These are phyloP conservation scores for Elaeis oleifera DNA, from an alignment of 202 grass and related monocot genomes.

Conservation along the genomic window DNA sequence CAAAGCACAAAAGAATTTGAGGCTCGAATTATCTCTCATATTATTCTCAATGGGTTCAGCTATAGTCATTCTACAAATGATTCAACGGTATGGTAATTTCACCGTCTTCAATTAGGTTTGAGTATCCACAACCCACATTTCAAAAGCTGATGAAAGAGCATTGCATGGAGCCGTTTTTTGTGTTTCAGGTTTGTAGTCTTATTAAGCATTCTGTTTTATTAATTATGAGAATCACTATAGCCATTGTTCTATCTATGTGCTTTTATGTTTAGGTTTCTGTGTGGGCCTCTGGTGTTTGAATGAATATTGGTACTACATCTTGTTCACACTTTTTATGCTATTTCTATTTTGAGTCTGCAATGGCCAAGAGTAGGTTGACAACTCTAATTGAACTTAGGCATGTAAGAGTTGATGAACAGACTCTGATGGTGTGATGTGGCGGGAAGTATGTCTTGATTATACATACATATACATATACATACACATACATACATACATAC, in stretches of 20 bases:
- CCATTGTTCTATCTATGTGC: constrained; percentile 10
- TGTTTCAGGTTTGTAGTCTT: too few relatives aligned
- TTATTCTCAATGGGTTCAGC: too few relatives aligned
- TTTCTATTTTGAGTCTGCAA: constrained; percentile 98
- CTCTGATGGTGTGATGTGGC: constrained; percentile 52
- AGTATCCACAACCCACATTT: constrained; percentile 13
- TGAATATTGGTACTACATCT: constrained; percentile 90
- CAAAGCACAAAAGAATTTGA: too few relatives aligned
- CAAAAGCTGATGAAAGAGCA: too few relatives aligned
- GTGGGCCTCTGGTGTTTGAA: constrained; percentile 29
- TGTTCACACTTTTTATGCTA: constrained; percentile 95
- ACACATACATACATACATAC: too few relatives aligned
- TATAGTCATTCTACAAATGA: too few relatives aligned
- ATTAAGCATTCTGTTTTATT: background rate
- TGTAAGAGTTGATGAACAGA: constrained; percentile 55
- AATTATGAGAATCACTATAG: constrained; percentile 7
- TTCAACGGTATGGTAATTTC: too few relatives aligned
- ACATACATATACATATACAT: too few relatives aligned
- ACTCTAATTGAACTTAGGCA: constrained; percentile 54
- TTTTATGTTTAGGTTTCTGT: constrained; percentile 70
- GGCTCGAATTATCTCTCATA: too few relatives aligned
- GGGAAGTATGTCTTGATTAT: constrained; percentile 61
- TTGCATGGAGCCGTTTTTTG: too few relatives aligned
- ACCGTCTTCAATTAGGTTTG: constrained; percentile 45
- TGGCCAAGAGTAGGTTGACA: constrained; percentile 94